phyloP scores from a whole-genome alignment of 768 basidiomycete genomes.

The Pisolithus sp. region DNA sequence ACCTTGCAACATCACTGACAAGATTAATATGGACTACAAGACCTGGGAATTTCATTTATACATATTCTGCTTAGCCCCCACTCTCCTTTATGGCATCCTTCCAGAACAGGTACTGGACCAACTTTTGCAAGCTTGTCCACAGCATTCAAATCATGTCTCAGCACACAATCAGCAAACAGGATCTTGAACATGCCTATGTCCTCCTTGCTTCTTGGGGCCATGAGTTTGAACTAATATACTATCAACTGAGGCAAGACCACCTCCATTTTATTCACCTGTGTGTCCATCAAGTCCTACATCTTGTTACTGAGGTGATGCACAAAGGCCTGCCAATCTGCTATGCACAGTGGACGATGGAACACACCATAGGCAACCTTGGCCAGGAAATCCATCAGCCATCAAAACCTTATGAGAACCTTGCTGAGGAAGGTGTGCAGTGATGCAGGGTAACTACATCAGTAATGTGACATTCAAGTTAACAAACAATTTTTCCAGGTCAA shows the following conservation, averaged over 20 bases:
- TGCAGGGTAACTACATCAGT: neutral
- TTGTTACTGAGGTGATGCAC: slow-evolving; percentile 13
- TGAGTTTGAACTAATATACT: slow-evolving; percentile 26
- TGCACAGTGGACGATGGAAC: slow-evolving; percentile 24
- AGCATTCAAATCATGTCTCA: slow-evolving; percentile 16
- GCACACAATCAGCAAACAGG: slow-evolving; percentile 5
- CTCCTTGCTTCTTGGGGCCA: slow-evolving; percentile 15
- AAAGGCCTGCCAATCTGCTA: slow-evolving; percentile 17
- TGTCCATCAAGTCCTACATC: slow-evolving; percentile 22
- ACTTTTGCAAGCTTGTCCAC: slow-evolving; percentile 17
- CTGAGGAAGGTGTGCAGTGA: slow-evolving; percentile 15
- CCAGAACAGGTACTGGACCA: slow-evolving; percentile 11
- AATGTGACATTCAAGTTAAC: too few relatives aligned
- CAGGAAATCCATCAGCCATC: slow-evolving; percentile 18
- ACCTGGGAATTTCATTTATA: slow-evolving; percentile 16
- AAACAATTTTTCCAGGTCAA: too few relatives aligned
- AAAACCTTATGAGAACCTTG: slow-evolving; percentile 22
- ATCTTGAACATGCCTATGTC: slow-evolving; percentile 9
- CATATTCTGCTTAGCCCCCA: slow-evolving; percentile 14
- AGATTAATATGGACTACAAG: slow-evolving; percentile 19
- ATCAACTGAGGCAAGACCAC: slow-evolving; percentile 14
- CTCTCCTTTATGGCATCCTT: slow-evolving; percentile 11
- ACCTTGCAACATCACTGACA: slow-evolving; percentile 16
- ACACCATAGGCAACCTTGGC: slow-evolving; percentile 21
- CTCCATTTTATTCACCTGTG: slow-evolving; percentile 25